A percentile compares a stretch with the other conserved stretches of the same genome.
Conservation (phyloP, 306 rosid genomes). For the Alnus glutinosa region DNA sequence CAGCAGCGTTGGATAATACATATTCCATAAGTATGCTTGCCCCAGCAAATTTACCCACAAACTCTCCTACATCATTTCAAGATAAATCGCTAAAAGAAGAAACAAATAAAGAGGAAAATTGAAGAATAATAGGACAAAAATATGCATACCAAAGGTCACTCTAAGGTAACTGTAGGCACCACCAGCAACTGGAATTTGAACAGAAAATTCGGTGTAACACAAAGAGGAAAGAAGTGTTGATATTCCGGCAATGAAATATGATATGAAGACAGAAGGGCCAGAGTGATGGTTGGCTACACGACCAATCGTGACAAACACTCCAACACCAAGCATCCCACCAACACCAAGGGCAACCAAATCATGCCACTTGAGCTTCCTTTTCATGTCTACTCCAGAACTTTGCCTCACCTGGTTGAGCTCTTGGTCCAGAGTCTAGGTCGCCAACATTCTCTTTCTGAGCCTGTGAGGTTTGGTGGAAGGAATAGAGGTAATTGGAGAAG, state of each 20-base stretch:
- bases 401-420: slow-evolving; percentile 86
- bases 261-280: slow-evolving; percentile 84
- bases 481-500: slow-evolving; percentile 57
- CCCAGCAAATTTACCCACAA: slow-evolving; percentile 90
- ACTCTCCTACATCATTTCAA: slow-evolving; percentile 63
- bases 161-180: slow-evolving; percentile 95
- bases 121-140: background rate
- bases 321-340: slow-evolving; percentile 98
- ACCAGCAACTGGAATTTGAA: slow-evolving; percentile 92
- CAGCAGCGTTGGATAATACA: slow-evolving; percentile 92
- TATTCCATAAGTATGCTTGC: slow-evolving; percentile 92
- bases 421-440: slow-evolving; percentile 90
- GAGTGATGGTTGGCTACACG: slow-evolving; percentile 52
- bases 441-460: slow-evolving; percentile 80
- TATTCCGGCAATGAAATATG: slow-evolving; percentile 82
- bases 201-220: slow-evolving; percentile 91
- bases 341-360: slow-evolving; percentile 83
- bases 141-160: slow-evolving; percentile 70
- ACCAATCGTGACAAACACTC: slow-evolving; percentile 91
- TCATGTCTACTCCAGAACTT: slow-evolving; percentile 93
- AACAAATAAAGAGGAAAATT: no score
- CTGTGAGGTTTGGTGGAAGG: slow-evolving; percentile 81
- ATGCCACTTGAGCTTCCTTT: slow-evolving; percentile 79
- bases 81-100: background rate
- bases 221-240: slow-evolving; percentile 88